A percentile compares a stretch with the other conserved stretches of the same genome.
phyloP scores from a whole-genome alignment of 2,329 filamentous ascomycete genomes.

The Trichoderma koningii region DNA sequence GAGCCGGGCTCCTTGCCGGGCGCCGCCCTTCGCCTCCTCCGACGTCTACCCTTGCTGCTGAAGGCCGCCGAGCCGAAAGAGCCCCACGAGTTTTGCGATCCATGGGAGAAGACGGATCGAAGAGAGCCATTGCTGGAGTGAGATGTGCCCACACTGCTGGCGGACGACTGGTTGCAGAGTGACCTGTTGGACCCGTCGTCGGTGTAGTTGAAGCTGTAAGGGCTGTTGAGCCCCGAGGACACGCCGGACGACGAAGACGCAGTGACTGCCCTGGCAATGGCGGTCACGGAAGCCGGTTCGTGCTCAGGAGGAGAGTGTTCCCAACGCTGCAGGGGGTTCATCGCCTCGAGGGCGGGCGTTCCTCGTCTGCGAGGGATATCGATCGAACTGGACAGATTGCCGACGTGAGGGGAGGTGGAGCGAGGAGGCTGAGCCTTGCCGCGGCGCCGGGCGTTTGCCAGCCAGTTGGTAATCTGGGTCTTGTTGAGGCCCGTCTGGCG shows the following conservation, averaged over 20 bases:
- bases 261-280: conserved; percentile 59
- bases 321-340: conserved; percentile 40
- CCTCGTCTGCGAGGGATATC: conserved; percentile 68
- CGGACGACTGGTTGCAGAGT: conserved; percentile 60
- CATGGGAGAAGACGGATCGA: conserved; percentile 60
- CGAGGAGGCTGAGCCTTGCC: conserved; percentile 73
- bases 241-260: conserved; percentile 52
- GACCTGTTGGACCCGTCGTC: conserved; percentile 63
- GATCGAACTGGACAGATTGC: conserved; percentile 63
- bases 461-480: conserved; percentile 87
- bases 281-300: conserved; percentile 61
- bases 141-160: conserved; percentile 62
- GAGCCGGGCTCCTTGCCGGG: conserved; percentile 39
- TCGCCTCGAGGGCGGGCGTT: conserved; percentile 51
- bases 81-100: conserved; percentile 58
- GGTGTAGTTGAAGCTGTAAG: conserved; percentile 58
- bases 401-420: conserved; percentile 68
- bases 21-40: conserved; percentile 50
- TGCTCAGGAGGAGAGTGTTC: conserved; percentile 59
- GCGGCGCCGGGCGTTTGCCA: conserved; percentile 83
- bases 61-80: conserved; percentile 52
- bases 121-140: conserved; percentile 61
- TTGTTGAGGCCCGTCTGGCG: conserved; percentile 77
- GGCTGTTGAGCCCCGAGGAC: conserved; percentile 59
- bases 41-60: conserved; percentile 49